Evolutionary conservation across 768 basidiomycete genomes (phyloP).

Genomic region (Melanogaster broomeanus): DNA sequence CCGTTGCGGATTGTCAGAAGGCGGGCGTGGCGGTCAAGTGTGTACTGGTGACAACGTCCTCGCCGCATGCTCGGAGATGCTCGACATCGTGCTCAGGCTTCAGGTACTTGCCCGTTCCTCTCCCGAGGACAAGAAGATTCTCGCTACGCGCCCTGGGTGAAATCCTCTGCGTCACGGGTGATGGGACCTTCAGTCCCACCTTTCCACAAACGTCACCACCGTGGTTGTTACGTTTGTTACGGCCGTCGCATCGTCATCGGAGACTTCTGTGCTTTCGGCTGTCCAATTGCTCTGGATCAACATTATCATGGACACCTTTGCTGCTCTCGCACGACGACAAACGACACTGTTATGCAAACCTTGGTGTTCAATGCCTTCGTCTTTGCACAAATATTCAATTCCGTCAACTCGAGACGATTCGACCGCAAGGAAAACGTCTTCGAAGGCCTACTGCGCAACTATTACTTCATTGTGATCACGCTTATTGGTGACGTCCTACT

Average conservation of each 20-base stretch:
- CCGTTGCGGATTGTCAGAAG: slow-evolving; percentile 85
- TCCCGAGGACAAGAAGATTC: slow-evolving; percentile 91
- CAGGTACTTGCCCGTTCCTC: slow-evolving; percentile 98
- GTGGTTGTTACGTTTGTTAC: slow-evolving; percentile 93
- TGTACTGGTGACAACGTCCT: slow-evolving; percentile 98
- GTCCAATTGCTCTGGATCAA: no score
- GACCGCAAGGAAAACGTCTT: slow-evolving; percentile 89
- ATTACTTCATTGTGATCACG: slow-evolving; percentile 84
- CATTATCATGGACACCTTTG: slow-evolving; percentile 99
- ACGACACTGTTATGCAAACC: slow-evolving; percentile 63
- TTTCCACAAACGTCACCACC: slow-evolving; percentile 93
- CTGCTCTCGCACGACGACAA: slow-evolving; percentile 71
- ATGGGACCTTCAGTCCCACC: slow-evolving; percentile 97
- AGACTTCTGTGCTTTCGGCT: no score
- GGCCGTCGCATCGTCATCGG: slow-evolving; percentile 75
- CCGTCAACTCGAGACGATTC: slow-evolving; percentile 85
- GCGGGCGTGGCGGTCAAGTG: slow-evolving; percentile 98
- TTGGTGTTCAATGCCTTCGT: slow-evolving; percentile 99
- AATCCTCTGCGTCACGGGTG: slow-evolving; percentile 94
- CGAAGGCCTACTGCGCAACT: slow-evolving; percentile 75
- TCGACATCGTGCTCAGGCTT: slow-evolving; percentile 83
- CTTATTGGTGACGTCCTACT: slow-evolving; percentile 62
- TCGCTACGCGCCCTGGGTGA: slow-evolving; percentile 97
- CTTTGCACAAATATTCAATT: slow-evolving; percentile 96
- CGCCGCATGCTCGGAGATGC: slow-evolving; percentile 87